These are phyloP conservation scores for Micractinium sp. DNA, from an alignment of 139 green algal genomes.

Conservation along the genomic window DNA sequence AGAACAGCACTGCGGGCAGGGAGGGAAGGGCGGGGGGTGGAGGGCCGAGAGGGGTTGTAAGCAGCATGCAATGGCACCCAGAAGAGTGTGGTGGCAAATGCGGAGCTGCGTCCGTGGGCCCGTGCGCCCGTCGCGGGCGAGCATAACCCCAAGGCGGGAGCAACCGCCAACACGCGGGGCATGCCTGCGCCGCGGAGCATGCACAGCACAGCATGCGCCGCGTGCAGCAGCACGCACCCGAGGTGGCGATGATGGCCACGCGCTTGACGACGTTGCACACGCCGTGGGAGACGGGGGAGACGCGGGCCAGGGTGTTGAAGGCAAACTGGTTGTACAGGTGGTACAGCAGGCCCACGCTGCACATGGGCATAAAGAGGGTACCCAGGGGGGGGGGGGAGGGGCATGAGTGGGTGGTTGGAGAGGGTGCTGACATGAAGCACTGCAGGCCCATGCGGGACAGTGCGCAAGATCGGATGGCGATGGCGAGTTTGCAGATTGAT, in stretches of 20 bases:
- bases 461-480: not conserved
- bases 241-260: slow-evolving; percentile 96
- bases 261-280: slow-evolving; percentile 99
- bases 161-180: no score
- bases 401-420: not conserved
- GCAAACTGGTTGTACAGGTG: slow-evolving; percentile 99
- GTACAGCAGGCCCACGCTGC: slow-evolving; percentile 94
- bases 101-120: not conserved
- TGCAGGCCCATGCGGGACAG: not conserved
- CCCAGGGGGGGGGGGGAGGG: no score
- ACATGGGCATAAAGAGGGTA: no score
- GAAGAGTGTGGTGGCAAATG: not conserved
- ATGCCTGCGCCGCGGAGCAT: no score
- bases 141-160: not conserved
- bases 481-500: no score
- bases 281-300: slow-evolving; percentile 95
- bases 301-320: slow-evolving; percentile 96
- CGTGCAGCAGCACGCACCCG: slow-evolving; percentile 42
- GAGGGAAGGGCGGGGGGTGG: not conserved
- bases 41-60: not conserved
- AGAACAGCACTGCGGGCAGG: slow-evolving; percentile 62
- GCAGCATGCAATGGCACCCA: no score
- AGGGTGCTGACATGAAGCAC: no score
- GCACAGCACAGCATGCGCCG: not conserved
- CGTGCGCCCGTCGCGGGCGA: not conserved